Conservation (phyloP, 2,329 filamentous ascomycete genomes). For the Nigrospora sphaerica region DNA sequence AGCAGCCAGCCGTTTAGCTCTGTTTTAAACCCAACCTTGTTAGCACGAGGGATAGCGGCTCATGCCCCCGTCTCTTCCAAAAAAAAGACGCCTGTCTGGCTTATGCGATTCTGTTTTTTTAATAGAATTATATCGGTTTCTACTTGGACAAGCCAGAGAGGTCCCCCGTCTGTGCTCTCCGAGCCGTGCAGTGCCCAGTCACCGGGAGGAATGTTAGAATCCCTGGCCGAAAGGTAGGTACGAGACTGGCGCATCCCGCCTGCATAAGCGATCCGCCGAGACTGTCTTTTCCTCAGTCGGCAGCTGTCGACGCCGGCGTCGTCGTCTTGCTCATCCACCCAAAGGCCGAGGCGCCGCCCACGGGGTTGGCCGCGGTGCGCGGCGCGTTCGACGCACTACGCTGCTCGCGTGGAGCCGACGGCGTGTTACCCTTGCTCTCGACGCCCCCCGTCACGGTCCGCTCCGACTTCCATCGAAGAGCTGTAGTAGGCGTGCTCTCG, state of each 20-base stretch:
- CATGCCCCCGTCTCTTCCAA: no score
- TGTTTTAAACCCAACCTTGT: no score
- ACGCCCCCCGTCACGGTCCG: conserved; percentile 30
- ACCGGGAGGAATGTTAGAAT: no score
- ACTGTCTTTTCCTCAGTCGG: neutral
- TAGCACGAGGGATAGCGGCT: no score
- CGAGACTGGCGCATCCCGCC: neutral
- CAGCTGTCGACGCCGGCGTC: neutral
- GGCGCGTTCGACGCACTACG: conserved; percentile 35
- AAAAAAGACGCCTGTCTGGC: no score
- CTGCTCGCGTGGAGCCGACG: conserved; percentile 25
- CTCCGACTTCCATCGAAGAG: conserved; percentile 47
- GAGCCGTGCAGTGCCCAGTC: no score
- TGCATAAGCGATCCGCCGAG: neutral
- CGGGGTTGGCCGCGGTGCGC: conserved; percentile 64
- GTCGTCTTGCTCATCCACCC: conserved; percentile 67
- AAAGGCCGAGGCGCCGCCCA: conserved; percentile 90
- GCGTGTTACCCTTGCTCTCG: conserved; percentile 22
- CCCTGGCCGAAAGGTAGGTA: no score
- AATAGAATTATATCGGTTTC: neutral
- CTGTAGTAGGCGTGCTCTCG: conserved; percentile 14
- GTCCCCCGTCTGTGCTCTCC: no score
- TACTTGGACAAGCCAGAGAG: neutral
- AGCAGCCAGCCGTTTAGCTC: no score
- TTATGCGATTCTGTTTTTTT: neutral